phyloP scores from a whole-genome alignment of 805 yeast species.

The Limtongia smithiae region DNA sequence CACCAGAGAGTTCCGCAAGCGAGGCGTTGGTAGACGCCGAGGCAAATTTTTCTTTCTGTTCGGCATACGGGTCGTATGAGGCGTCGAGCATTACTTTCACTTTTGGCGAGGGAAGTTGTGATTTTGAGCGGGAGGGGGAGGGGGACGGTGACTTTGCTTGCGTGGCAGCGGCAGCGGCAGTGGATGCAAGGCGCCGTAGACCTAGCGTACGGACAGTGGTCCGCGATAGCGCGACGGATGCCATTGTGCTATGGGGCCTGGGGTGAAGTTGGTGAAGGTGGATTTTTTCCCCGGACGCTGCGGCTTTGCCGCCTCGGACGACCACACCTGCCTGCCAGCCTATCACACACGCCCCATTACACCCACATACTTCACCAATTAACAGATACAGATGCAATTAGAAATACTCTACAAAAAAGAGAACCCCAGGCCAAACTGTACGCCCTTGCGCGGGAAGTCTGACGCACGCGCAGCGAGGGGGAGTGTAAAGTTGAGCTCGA shows the following conservation, averaged over 20 bases:
- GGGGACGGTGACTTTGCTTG: not conserved
- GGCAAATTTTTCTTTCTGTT: not conserved
- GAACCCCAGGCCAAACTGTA: constrained; percentile 64
- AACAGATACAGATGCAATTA: not conserved
- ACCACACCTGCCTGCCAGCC: no score
- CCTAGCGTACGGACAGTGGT: no score
- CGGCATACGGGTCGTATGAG: constrained; percentile 20
- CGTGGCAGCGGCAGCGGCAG: no score
- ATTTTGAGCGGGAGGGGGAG: not conserved
- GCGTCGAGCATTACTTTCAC: constrained; percentile 7
- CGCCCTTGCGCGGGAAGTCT: constrained; percentile 57
- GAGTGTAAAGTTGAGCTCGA: constrained; percentile 61
- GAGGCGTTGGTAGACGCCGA: constrained; percentile 11
- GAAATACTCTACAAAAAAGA: constrained; percentile 47
- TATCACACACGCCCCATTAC: no score
- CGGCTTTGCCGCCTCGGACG: no score
- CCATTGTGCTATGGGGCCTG: no score
- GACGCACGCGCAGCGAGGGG: constrained; percentile 53
- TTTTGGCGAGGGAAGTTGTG: constrained; percentile 14
- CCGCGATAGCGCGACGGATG: no score
- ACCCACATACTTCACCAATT: not conserved
- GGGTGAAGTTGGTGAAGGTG: no score
- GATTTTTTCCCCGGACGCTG: no score
- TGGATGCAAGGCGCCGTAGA: no score
- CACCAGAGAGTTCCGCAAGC: constrained; percentile 19